A percentile compares a stretch with the other conserved stretches of the same genome.
Conservation (phyloP, 2,329 filamentous ascomycete genomes). For the Hortaea werneckii region DNA sequence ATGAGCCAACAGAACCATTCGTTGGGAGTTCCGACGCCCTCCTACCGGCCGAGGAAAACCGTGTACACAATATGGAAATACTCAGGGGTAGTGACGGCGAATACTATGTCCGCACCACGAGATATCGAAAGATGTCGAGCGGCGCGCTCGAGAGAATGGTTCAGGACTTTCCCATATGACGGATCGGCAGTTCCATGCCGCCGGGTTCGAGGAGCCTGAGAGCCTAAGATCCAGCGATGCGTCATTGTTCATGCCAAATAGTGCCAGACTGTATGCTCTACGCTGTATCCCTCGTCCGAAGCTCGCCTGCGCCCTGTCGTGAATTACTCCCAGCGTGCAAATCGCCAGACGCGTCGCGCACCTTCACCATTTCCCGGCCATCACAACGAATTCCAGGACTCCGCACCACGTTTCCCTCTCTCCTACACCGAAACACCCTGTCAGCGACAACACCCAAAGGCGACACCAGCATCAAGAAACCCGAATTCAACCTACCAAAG, state of each 20-base stretch:
- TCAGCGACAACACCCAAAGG: too few relatives aligned
- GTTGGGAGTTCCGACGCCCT: constrained; percentile 1
- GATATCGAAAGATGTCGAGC: constrained; percentile 4
- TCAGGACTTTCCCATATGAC: constrained; percentile 10
- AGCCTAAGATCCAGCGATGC: too few relatives aligned
- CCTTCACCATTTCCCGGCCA: too few relatives aligned
- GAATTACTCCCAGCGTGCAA: too few relatives aligned
- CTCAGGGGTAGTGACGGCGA: constrained; percentile 4
- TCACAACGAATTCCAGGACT: not conserved
- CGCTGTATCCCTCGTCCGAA: too few relatives aligned
- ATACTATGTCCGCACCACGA: constrained; percentile 9
- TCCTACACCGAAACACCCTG: not conserved
- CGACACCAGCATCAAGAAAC: too few relatives aligned
- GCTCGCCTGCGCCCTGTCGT: too few relatives aligned
- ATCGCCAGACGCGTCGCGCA: too few relatives aligned
- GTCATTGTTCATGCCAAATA: too few relatives aligned
- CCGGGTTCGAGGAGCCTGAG: too few relatives aligned
- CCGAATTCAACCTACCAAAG: not conserved
- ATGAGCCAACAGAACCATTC: not conserved
- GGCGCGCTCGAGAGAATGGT: not conserved
- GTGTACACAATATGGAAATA: constrained; percentile 11
- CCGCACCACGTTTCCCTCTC: not conserved
- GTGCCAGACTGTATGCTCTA: too few relatives aligned
- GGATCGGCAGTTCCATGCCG: not conserved
- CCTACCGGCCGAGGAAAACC: constrained; percentile 6